Evolutionary conservation across 129 eudicot species (phyloP), one percentile per base, ranked within the genome.

Genomic region (Tanacetum coccineum): DNA sequence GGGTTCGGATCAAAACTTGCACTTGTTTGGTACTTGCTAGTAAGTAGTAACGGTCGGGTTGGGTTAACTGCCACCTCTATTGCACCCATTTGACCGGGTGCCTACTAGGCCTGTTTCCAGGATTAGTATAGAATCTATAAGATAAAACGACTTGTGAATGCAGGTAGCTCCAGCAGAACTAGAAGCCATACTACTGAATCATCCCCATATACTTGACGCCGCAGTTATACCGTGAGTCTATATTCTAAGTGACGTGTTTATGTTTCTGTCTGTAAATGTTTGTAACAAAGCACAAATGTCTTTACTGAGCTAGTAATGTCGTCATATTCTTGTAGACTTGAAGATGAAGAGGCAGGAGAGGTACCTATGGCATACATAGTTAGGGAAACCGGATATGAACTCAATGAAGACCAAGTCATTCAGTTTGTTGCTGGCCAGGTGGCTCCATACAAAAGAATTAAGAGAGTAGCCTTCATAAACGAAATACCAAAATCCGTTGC

Each of bases 101-200:
- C 52, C 62, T 17, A 61, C 9, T 55, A 5, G 59, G 42, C 21
- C 22, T 25, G 12, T 67, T 62, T 46, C 59, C 13, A 62, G 26
- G 42, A 70, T 46, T 40, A 32, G 58, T 39, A 39, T 11, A 7
- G 36, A 18, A 61, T 69, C 49, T 54, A 55, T 17, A 19, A 11
- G 62, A 40, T 66, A 67, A 7, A 64, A 54, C 25, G 56, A 42
- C 52, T 62, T 36, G 36, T 68, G 75, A 74, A 68, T 79, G 82
- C 79, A 87, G 88, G 96, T 86, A 49, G 96, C 96, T 66, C 96
- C 96, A 67, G 96, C 94, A 59, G 96, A 89, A 80, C 66, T 85
- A 44, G 94, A 89, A 81, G 86, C 90, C 70, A 62, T 89, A 81
- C 83, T 89, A 61, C 64, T 80, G 55, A 76, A 75, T 28, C 96